phyloP scores from a whole-genome alignment of 2,329 filamentous ascomycete genomes.

The Talaromyces sp. region DNA sequence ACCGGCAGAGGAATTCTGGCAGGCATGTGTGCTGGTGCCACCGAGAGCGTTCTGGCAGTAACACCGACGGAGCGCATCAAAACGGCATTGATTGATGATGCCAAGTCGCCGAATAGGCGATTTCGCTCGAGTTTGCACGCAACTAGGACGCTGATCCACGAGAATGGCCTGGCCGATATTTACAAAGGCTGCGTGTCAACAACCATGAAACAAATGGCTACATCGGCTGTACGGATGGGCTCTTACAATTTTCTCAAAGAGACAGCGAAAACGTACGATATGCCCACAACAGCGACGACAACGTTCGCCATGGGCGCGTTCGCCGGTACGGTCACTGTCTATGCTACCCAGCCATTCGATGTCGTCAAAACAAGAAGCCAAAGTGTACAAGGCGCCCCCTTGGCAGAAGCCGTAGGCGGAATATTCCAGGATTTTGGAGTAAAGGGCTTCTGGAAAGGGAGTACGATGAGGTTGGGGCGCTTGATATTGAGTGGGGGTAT shows the following conservation, averaged over 20 bases:
- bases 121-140: neutral
- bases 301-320: neutral
- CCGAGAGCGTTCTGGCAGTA: neutral
- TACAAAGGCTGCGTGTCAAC: neutral
- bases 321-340: neutral
- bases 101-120: neutral
- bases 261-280: neutral
- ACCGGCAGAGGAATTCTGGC: neutral
- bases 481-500: neutral
- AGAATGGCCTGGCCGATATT: neutral
- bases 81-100: neutral
- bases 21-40: neutral
- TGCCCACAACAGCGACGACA: neutral
- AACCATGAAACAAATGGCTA: neutral
- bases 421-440: neutral
- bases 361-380: constrained; percentile 1
- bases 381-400: neutral
- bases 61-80: neutral
- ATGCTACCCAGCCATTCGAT: neutral
- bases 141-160: neutral
- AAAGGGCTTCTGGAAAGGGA: neutral
- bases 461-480: neutral
- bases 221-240: neutral
- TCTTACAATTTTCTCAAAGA: neutral
- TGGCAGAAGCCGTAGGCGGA: neutral